Conservation (phyloP, 1,284 basidiomycete genomes). For the Pseudozyma sp. region DNA sequence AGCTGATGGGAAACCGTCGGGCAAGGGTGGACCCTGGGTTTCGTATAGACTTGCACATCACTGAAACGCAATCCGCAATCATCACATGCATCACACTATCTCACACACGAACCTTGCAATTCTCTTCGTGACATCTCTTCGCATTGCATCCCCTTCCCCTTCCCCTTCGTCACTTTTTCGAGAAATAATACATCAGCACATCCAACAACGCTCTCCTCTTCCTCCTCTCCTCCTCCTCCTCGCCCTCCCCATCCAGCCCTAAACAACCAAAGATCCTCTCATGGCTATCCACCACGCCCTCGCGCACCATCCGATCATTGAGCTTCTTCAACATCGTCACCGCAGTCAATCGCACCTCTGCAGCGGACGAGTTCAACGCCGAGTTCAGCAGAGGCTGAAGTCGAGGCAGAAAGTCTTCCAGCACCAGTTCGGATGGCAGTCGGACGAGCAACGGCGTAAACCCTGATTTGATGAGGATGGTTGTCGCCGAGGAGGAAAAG, state of each 20-base stretch:
- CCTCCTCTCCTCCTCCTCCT: neutral
- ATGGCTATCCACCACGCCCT: conserved; percentile 16
- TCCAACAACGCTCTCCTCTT: conserved; percentile 36
- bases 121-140: no score
- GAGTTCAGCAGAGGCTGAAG: neutral
- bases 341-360: conserved; percentile 16
- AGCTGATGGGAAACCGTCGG: neutral
- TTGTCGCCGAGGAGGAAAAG: neutral
- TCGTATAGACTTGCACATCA: no score
- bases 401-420: conserved; percentile 54
- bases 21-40: no score
- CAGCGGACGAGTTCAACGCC: neutral
- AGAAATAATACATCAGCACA: conserved; percentile 52
- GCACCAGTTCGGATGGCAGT: conserved; percentile 46
- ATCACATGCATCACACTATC: no score
- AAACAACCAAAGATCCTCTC: conserved; percentile 31
- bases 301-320: conserved; percentile 7
- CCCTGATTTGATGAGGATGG: conserved; percentile 4
- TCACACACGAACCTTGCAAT: no score
- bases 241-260: conserved; percentile 5
- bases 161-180: conserved; percentile 17
- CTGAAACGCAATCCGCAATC: no score
- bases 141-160: no score
- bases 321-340: conserved; percentile 30
- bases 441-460: conserved; percentile 33